phyloP scores from a whole-genome alignment of 2,329 filamentous ascomycete genomes.

The Pestalotiopsis sp. region DNA sequence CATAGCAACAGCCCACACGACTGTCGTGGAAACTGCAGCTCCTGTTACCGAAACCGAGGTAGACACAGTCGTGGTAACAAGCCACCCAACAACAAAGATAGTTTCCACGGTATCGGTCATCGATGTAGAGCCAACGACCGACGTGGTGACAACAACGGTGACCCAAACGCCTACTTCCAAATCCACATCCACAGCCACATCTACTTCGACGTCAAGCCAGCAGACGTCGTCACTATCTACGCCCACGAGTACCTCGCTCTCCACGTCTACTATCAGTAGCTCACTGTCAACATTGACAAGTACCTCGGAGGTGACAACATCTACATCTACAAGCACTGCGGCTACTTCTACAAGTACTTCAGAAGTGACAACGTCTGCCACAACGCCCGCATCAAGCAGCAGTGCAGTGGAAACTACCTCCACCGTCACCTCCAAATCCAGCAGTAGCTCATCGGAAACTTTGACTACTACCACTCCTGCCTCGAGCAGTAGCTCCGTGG shows the following conservation, averaged over 20 bases:
- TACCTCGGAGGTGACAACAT: not conserved
- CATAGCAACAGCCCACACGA: slow-evolving; percentile 22
- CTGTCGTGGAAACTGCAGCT: slow-evolving; percentile 33
- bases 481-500: not conserved
- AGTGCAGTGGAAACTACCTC: not conserved
- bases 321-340: not conserved
- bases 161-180: slow-evolving; percentile 1
- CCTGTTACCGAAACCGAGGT: slow-evolving; percentile 27
- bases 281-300: not conserved
- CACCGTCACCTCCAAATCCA: not conserved
- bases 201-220: not conserved
- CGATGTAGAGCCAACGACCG: slow-evolving; percentile 20
- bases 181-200: not conserved
- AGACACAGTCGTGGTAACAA: slow-evolving; percentile 28
- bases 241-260: not conserved
- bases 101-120: slow-evolving; percentile 31
- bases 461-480: not conserved
- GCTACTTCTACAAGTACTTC: not conserved
- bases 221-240: not conserved
- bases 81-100: slow-evolving; percentile 18
- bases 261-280: not conserved
- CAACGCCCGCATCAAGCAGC: not conserved
- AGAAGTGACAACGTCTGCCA: not conserved
- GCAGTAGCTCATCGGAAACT: not conserved
- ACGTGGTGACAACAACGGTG: slow-evolving; percentile 8